Evolutionary conservation across 768 basidiomycete species (phyloP).

Genomic region (Nidularia sp.): DNA sequence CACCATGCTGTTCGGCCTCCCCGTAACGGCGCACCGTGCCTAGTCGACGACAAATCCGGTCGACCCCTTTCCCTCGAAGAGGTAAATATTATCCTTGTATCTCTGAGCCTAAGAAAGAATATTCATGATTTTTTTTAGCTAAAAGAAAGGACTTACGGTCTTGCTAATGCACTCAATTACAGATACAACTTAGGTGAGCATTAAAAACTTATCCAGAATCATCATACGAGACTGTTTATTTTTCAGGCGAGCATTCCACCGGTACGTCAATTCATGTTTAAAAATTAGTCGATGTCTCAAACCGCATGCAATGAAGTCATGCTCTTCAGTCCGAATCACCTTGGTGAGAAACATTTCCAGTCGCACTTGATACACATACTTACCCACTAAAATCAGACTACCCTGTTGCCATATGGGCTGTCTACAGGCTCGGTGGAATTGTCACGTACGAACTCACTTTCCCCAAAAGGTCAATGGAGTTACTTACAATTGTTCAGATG

Average conservation of each 20-base stretch:
- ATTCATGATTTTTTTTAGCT: constrained; percentile 19
- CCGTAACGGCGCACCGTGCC: constrained; percentile 35
- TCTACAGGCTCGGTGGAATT: constrained; percentile 45
- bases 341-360: constrained; percentile 27
- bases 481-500: constrained; percentile 30
- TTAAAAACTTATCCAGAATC: too few species aligned
- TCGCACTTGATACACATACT: not conserved
- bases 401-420: constrained; percentile 43
- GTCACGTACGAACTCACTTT: constrained; percentile 35
- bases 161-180: constrained; percentile 34
- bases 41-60: constrained; percentile 50
- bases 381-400: constrained; percentile 31
- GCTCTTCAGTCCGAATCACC: constrained; percentile 50
- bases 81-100: constrained; percentile 17
- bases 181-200: constrained; percentile 31
- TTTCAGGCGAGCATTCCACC: too few species aligned
- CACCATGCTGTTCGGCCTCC: constrained; percentile 39
- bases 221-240: too few species aligned
- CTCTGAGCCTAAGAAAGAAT: not conserved
- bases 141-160: constrained; percentile 30
- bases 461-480: not conserved
- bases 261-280: too few species aligned
- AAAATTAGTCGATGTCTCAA: not conserved
- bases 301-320: constrained; percentile 30
- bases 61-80: constrained; percentile 31